phyloP scores from a whole-genome alignment of 2,329 filamentous ascomycete species.

The Malbranchea cinnamomea region DNA sequence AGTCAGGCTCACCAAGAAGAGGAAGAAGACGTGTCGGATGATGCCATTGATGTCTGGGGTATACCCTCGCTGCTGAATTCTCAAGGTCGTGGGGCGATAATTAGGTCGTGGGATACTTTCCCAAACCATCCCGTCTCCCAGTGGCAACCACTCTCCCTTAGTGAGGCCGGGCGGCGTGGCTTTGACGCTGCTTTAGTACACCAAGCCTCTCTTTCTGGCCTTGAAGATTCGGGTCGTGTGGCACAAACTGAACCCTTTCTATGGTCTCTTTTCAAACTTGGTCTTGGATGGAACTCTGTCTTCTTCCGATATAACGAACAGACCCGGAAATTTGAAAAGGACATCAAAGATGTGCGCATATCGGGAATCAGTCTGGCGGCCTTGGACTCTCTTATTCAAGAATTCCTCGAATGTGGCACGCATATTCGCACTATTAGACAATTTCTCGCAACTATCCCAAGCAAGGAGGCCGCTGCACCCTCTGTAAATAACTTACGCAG shows the following conservation, averaged over 20 bases:
- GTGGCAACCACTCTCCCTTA: conserved; percentile 26
- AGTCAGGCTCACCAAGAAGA: conserved; percentile 12
- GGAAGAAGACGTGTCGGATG: conserved; percentile 6
- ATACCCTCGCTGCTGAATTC: conserved; percentile 14
- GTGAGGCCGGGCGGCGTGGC: conserved; percentile 25
- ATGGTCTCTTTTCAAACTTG: conserved; percentile 25
- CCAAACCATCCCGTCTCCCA: conserved; percentile 18
- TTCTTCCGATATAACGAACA: conserved; percentile 28
- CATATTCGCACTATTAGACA: conserved; percentile 21
- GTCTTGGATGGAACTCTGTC: conserved; percentile 29
- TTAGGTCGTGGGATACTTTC: conserved; percentile 30
- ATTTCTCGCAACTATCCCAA: conserved; percentile 20
- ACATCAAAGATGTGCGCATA: conserved; percentile 30
- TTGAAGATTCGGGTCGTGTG: conserved; percentile 16
- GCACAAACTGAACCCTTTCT: conserved; percentile 25
- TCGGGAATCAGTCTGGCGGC: conserved; percentile 36
- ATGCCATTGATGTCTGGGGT: conserved; percentile 20
- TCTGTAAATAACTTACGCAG: conserved; percentile 23
- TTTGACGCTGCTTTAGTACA: conserved; percentile 25
- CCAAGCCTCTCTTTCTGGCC: conserved; percentile 12
- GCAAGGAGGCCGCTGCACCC: conserved; percentile 15
- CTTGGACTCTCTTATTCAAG: conserved; percentile 19
- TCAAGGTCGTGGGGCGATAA: conserved; percentile 8
- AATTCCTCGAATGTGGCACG: conserved; percentile 22
- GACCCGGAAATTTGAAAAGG: conserved; percentile 23